Base-by-base conservation (phyloP, 176 grass and related monocot species). In the Carex myosuroides region DNA sequence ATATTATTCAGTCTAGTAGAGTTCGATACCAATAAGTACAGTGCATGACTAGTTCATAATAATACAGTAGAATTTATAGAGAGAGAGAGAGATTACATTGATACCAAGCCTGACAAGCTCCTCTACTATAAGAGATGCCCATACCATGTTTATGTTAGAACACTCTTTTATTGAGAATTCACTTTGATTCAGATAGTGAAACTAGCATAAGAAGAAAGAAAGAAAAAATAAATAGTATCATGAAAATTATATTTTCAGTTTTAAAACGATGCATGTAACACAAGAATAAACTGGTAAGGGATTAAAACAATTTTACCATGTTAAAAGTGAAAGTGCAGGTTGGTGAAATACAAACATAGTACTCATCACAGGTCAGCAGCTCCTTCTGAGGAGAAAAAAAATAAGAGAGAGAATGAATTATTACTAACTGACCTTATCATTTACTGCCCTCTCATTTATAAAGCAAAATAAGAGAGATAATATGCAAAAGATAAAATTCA, bases 51-150 rank as follows among this genome's bases (percentile, higher is more conserved):
- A 48, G 68, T 44, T 22, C 68, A 24, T 50, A 62, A 62, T 9
- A 62, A 9, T 24, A 62, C 60, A 10, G 42, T 74, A 74, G 20
- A 60, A 79, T 14, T 53, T 37, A 67, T 37, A 67, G 61, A 67
- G 39, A 82, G 80, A 53, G 60, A 67, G 80, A 82, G 60, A 82
- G 60, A 91, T 64, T 90, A 98, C 95, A 77, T 86, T 98, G 63
- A 98, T 91, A 86, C 95, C 92, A 64, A 94, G 84, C 83, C 95
- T 91, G 86, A 98, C 91, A 87, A 89, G 94, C 85, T 98, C 95
- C 89, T 98, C 95, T 71, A 98, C 87, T 75, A 98, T 91, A 90
- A 98, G 92, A 84, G 92, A 94, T 72, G 95, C 95, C 95, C 95
- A 98, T 84, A 72, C 79, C 68, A 85, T 83, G 87, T 98, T 98